A percentile compares a stretch with the other conserved stretches of the same genome.
These are phyloP conservation scores for Tetrastigma voinierianum DNA, from an alignment of 164 flowering plant species.

Conservation along the genomic window DNA sequence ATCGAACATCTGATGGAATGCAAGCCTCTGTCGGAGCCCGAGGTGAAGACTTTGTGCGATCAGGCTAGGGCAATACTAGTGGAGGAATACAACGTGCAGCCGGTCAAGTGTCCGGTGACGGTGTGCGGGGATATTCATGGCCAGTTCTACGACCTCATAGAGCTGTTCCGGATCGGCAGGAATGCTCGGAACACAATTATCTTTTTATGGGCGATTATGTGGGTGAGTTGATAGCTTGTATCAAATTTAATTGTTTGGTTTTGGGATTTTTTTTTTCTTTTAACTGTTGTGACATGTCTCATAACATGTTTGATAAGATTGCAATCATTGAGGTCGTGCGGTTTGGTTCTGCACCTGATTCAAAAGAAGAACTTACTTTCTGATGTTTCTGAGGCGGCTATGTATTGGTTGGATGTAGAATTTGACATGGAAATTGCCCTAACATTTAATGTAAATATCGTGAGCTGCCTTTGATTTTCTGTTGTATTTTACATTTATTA, in stretches of 20 bases:
- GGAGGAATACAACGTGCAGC: conserved; percentile 90
- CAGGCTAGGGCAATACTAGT: conserved; percentile 78
- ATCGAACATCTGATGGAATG: conserved; percentile 90
- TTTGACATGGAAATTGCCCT: no score
- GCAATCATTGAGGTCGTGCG: no score
- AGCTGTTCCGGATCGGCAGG: conserved; percentile 74
- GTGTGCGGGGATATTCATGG: conserved; percentile 80
- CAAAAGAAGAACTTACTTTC: no score
- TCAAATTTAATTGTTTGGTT: neutral
- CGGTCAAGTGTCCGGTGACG: conserved; percentile 72
- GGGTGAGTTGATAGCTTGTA: conserved; percentile 38
- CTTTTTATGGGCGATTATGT: conserved; percentile 96
- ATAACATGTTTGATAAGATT: no score
- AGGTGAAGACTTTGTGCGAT: conserved; percentile 81
- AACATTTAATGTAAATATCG: no score
- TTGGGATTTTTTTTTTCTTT: neutral
- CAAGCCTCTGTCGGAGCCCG: conserved; percentile 69
- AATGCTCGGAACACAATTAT: conserved; percentile 86
- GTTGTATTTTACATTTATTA: no score
- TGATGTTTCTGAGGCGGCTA: no score
- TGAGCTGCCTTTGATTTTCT: no score
- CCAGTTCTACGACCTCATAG: conserved; percentile 70
- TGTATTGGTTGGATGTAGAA: no score
- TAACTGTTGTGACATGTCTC: neutral
- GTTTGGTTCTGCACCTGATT: no score